Percentiles rank a stretch among this genome's conserved stretches.
phyloP scores from a whole-genome alignment of 208 protist genomes.

The Acanthamoeba sp. region DNA sequence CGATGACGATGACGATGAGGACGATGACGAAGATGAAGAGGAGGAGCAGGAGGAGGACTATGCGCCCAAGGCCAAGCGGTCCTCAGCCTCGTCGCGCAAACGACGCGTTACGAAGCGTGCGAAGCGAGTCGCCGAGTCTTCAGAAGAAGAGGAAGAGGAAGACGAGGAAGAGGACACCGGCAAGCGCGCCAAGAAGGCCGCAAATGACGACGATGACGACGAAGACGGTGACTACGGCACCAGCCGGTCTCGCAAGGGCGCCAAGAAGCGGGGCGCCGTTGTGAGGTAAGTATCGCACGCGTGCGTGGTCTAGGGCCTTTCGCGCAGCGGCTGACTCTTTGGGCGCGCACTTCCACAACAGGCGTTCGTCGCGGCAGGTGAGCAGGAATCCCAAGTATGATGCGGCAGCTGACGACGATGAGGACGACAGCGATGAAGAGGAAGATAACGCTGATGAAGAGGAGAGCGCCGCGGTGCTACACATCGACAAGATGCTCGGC shows the following conservation, averaged over 20 bases:
- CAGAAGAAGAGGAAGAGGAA: slow-evolving; percentile 2
- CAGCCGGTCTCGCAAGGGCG: not conserved
- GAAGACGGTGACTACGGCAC: not conserved
- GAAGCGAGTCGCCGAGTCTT: not conserved
- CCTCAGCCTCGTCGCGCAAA: not conserved
- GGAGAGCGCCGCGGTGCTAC: not conserved
- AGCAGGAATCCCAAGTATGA: slow-evolving; percentile 25
- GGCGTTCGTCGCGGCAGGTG: not conserved
- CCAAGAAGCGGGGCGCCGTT: not conserved
- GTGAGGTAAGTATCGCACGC: not conserved
- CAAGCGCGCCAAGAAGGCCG: not conserved
- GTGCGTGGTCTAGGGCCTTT: not conserved
- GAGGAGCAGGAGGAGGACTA: not conserved
- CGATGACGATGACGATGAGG: not conserved
- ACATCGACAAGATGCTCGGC: slow-evolving; percentile 27
- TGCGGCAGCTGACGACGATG: not conserved
- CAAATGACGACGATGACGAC: not conserved
- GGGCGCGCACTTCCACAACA: not conserved
- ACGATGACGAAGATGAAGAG: not conserved
- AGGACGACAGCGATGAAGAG: not conserved
- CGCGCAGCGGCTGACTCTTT: too few relatives aligned
- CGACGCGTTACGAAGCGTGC: not conserved
- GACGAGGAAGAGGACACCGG: not conserved
- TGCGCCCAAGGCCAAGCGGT: not conserved
- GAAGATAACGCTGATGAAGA: not conserved